Evolutionary conservation across 306 rosid genomes (phyloP).

Genomic region (Trifolium pratense): DNA sequence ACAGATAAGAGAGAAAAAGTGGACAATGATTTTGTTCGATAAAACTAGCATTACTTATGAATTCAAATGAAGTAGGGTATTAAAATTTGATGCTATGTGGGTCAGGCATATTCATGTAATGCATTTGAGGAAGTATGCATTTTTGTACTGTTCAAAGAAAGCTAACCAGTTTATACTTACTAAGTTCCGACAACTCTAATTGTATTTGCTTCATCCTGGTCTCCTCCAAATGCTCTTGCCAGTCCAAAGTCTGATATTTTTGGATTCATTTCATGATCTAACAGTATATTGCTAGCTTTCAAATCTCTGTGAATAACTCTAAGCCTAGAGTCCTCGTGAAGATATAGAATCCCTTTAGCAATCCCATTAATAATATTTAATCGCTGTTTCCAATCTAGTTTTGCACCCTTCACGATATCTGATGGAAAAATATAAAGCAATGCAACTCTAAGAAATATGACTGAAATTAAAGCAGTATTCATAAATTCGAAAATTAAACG

Average conservation of each 20-base stretch:
- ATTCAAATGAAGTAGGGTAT: background rate
- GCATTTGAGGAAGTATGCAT: constrained; percentile 21
- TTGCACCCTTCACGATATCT: constrained; percentile 46
- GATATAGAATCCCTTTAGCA: constrained; percentile 62
- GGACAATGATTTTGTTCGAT: background rate
- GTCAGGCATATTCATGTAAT: background rate
- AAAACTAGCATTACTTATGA: background rate
- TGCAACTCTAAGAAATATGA: constrained; percentile 1
- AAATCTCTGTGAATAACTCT: constrained; percentile 67
- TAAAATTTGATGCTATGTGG: constrained; percentile 20
- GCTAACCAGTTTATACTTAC: constrained; percentile 45
- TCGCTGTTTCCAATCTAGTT: constrained; percentile 49
- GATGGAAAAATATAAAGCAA: constrained; percentile 15
- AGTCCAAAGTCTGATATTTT: constrained; percentile 69
- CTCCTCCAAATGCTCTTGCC: constrained; percentile 54
- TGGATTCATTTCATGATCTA: constrained; percentile 55
- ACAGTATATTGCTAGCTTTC: constrained; percentile 58
- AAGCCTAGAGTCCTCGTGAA: constrained; percentile 62
- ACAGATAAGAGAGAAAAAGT: background rate
- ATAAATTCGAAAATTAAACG: background rate
- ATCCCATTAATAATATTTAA: constrained; percentile 56
- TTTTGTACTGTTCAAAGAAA: constrained; percentile 4
- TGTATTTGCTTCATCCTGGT: constrained; percentile 54
- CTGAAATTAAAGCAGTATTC: background rate
- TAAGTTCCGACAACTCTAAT: constrained; percentile 62